phyloP scores from a whole-genome alignment of 495 filamentous ascomycete species.

The Aspergillus mulundensis region DNA sequence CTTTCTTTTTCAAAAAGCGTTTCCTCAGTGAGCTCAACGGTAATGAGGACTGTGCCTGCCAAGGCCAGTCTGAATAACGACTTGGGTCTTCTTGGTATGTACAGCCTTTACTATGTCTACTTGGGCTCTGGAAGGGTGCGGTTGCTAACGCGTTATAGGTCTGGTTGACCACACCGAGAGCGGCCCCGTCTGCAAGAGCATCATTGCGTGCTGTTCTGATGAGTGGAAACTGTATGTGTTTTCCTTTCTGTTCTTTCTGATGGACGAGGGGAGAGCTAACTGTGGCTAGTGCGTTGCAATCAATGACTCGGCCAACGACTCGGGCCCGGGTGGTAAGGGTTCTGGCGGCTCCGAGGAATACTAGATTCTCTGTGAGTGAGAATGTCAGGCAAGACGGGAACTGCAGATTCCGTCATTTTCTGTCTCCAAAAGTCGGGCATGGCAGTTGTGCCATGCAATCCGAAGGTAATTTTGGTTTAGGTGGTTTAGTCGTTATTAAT shows the following conservation, averaged over 20 bases:
- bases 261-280: background rate
- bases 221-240: background rate
- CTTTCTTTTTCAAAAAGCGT: background rate
- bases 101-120: background rate
- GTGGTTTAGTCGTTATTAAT: too few relatives aligned
- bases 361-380: too few relatives aligned
- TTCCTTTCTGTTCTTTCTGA: background rate
- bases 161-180: background rate
- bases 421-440: too few relatives aligned
- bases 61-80: slow-evolving; percentile 3
- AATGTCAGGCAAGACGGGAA: too few relatives aligned
- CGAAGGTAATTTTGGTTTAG: too few relatives aligned
- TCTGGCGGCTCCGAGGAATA: too few relatives aligned
- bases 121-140: background rate
- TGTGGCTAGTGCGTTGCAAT: background rate
- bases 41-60: background rate
- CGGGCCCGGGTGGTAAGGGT: background rate
- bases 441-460: too few relatives aligned
- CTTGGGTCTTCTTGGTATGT: background rate
- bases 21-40: background rate
- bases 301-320: too few relatives aligned
- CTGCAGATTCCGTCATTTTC: background rate
- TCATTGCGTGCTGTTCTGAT: slow-evolving; percentile 1
- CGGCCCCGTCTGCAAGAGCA: slow-evolving; percentile 5
- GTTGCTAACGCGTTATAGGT: too few relatives aligned